These are phyloP conservation scores for Aureobasidium sp. DNA, from an alignment of 2,329 filamentous ascomycete genomes.

Conservation along the genomic window DNA sequence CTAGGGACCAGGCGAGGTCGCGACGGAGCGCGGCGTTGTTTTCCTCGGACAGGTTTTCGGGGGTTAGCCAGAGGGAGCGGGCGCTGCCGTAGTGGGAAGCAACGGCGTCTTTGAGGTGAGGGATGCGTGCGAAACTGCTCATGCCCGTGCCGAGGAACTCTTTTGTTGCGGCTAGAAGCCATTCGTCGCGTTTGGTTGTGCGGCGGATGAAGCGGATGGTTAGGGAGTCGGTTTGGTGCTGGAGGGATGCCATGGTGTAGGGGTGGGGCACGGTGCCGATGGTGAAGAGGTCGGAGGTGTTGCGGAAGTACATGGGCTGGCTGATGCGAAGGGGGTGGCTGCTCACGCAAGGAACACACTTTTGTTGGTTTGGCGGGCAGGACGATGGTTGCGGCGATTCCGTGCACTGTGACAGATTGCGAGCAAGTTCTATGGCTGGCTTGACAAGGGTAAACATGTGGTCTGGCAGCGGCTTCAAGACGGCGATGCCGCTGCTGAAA, in stretches of 20 bases:
- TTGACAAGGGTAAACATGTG: slow-evolving; percentile 67
- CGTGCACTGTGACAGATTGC: slow-evolving; percentile 68
- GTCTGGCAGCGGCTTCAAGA: slow-evolving; percentile 71
- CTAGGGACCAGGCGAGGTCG: slow-evolving; percentile 78
- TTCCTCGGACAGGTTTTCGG: slow-evolving; percentile 40
- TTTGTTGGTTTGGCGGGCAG: slow-evolving; percentile 73
- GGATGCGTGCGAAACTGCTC: slow-evolving; percentile 57
- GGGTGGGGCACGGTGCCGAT: slow-evolving; percentile 88
- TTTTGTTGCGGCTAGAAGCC: slow-evolving; percentile 66
- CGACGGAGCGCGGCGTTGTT: slow-evolving; percentile 22
- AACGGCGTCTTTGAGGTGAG: slow-evolving; percentile 74
- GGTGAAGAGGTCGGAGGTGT: slow-evolving; percentile 66
- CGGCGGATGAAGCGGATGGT: slow-evolving; percentile 42
- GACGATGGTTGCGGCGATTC: slow-evolving; percentile 64
- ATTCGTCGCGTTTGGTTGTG: slow-evolving; percentile 66
- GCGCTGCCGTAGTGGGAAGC: slow-evolving; percentile 59
- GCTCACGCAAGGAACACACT: slow-evolving; percentile 67
- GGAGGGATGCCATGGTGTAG: slow-evolving; percentile 69
- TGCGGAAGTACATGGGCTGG: slow-evolving; percentile 62
- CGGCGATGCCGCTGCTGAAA: slow-evolving; percentile 68
- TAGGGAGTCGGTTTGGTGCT: slow-evolving; percentile 41
- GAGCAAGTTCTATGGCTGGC: slow-evolving; percentile 64
- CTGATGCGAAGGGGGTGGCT: slow-evolving; percentile 58
- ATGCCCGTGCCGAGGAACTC: slow-evolving; percentile 59
- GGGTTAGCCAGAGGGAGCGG: slow-evolving; percentile 73